These are phyloP conservation scores for Phytophthora boehmeriae DNA, from an alignment of 352 stramenopile genomes.

Conservation along the genomic window DNA sequence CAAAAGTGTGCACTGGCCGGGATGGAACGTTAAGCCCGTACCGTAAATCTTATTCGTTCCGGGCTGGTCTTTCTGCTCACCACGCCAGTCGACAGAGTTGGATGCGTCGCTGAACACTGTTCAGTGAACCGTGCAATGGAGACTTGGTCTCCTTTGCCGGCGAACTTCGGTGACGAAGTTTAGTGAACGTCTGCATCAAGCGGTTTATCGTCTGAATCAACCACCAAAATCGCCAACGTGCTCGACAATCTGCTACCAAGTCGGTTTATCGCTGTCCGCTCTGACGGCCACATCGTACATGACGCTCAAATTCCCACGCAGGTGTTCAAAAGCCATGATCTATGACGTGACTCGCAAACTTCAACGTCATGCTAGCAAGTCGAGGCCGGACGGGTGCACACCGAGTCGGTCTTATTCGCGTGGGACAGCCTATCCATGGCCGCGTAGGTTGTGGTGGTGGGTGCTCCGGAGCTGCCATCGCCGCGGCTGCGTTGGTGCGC, in stretches of 20 bases:
- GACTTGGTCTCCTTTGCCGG: conserved; percentile 19
- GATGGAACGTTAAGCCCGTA: conserved; percentile 35
- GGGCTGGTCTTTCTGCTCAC: conserved; percentile 11
- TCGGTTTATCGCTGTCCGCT: conserved; percentile 7
- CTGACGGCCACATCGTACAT: too few species aligned
- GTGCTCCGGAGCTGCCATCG: conserved; percentile 7
- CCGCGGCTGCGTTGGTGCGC: conserved; percentile 9
- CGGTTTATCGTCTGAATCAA: conserved; percentile 13
- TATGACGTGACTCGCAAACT: conserved; percentile 16
- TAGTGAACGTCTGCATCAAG: background rate
- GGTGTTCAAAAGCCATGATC: conserved; percentile 9
- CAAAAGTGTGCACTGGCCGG: conserved; percentile 16
- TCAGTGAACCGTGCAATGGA: conserved; percentile 1
- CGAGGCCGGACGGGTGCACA: conserved; percentile 12
- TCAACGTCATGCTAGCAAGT: conserved; percentile 7
- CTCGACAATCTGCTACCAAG: background rate
- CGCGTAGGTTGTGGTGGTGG: conserved; percentile 4
- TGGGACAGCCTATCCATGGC: conserved; percentile 15
- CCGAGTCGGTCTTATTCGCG: conserved; percentile 32
- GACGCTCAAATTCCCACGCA: too few species aligned
- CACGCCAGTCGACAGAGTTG: conserved; percentile 23
- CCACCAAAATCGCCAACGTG: conserved; percentile 10
- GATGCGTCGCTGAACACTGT: conserved; percentile 17
- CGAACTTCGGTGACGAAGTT: too few species aligned
- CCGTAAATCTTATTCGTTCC: conserved; percentile 2